These are phyloP conservation scores for Pseudoscleropodium purum DNA, from an alignment of 225 moss, liverwort and hornwort species.

Conservation along the genomic window DNA sequence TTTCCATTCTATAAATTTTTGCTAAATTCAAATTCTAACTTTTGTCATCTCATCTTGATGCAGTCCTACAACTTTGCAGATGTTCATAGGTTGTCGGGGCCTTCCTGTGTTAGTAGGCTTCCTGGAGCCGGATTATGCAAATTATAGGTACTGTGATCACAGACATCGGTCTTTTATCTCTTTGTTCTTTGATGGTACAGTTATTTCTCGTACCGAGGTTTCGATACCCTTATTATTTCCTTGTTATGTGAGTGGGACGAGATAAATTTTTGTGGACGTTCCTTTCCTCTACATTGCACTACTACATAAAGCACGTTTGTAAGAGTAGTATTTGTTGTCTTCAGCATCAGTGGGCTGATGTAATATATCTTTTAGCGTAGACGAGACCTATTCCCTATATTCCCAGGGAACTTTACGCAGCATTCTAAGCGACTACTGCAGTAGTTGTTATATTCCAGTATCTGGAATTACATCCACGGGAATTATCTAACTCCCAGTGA, in stretches of 20 bases:
- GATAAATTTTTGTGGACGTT: neutral
- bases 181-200: neutral
- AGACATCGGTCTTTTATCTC: neutral
- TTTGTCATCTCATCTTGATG: slow-evolving; percentile 1
- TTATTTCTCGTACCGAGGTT: neutral
- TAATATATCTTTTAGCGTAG: neutral
- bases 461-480: neutral
- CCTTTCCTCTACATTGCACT: neutral
- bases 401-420: neutral
- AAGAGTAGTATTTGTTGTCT: neutral
- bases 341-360: neutral
- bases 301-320: neutral
- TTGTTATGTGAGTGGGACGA: neutral
- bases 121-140: slow-evolving; percentile 83
- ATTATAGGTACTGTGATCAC: slow-evolving; percentile 48
- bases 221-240: neutral
- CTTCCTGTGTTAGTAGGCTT: slow-evolving; percentile 91
- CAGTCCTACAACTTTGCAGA: slow-evolving; percentile 87
- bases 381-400: neutral
- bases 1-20: neutral
- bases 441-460: neutral
- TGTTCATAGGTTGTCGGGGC: slow-evolving; percentile 96
- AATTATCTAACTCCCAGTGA: neutral
- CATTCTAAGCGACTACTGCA: neutral
- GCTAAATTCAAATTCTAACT: neutral